phyloP scores from a whole-genome alignment of 192 early-diverging fungal genomes.

The Mortierella claussenii region DNA sequence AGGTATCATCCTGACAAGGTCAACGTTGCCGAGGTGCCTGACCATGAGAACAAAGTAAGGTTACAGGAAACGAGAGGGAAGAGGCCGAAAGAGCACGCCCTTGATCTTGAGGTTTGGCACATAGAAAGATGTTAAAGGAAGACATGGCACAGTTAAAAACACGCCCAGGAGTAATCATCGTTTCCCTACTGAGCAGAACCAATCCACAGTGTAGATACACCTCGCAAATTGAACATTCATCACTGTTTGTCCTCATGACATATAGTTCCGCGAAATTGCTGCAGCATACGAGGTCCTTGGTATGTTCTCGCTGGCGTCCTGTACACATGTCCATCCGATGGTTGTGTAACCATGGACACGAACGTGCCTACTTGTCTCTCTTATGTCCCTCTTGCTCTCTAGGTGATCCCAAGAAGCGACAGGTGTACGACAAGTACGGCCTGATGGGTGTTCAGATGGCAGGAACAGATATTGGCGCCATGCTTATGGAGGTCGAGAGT shows the following conservation, averaged over 20 bases:
- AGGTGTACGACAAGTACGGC: slow-evolving; percentile 92
- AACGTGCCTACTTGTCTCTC: background rate
- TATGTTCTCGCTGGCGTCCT: no score
- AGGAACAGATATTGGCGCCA: slow-evolving; percentile 69
- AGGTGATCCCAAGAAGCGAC: slow-evolving; percentile 82
- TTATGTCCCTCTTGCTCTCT: slow-evolving; percentile 4
- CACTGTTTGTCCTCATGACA: background rate
- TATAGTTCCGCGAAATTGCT: slow-evolving; percentile 83
- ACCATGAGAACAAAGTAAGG: slow-evolving; percentile 45
- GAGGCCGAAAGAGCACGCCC: no score
- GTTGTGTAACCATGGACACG: background rate
- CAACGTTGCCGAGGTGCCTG: slow-evolving; percentile 42
- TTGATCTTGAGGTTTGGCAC: no score
- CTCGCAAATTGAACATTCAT: background rate
- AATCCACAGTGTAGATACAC: no score
- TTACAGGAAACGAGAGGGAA: no score
- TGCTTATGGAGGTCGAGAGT: slow-evolving; percentile 73
- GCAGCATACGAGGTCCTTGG: slow-evolving; percentile 86
- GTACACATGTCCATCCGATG: no score
- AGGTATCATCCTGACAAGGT: slow-evolving; percentile 78
- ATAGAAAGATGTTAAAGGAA: no score
- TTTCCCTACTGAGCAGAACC: no score
- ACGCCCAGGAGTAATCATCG: no score
- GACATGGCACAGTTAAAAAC: no score
- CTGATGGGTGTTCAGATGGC: slow-evolving; percentile 82